Conservation (phyloP, 179 eudicot species). For the Silene noctiflora region DNA sequence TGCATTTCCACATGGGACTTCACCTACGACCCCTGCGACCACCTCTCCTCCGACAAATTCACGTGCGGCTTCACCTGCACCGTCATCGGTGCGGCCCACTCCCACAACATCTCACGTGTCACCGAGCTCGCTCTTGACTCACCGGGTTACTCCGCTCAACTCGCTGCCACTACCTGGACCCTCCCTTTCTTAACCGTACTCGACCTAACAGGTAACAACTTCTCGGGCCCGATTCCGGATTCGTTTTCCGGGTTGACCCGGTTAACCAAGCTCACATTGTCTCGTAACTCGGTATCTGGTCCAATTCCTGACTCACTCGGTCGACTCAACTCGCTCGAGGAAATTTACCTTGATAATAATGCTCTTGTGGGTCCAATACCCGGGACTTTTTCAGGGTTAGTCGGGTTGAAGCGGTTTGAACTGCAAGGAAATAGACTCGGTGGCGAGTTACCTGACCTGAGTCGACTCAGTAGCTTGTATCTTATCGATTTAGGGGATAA, state of each 20-base stretch:
- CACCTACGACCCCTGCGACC: slow-evolving; percentile 68
- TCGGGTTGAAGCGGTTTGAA: slow-evolving; percentile 45
- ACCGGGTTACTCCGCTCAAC: slow-evolving; percentile 53
- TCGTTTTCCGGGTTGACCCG: slow-evolving; percentile 49
- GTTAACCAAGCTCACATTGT: slow-evolving; percentile 41
- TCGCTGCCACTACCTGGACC: slow-evolving; percentile 36
- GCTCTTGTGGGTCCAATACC: slow-evolving; percentile 49
- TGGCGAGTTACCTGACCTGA: slow-evolving; percentile 64
- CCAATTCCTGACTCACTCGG: slow-evolving; percentile 51
- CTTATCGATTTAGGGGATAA: slow-evolving; percentile 59
- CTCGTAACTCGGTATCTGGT: slow-evolving; percentile 55
- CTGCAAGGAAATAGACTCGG: slow-evolving; percentile 51
- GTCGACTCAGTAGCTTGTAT: slow-evolving; percentile 37
- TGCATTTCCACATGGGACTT: slow-evolving; percentile 75
- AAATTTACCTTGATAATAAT: slow-evolving; percentile 52
- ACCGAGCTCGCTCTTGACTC: slow-evolving; percentile 67
- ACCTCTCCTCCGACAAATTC: slow-evolving; percentile 43
- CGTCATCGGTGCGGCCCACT: not conserved
- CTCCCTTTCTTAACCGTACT: slow-evolving; percentile 48
- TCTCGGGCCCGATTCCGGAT: slow-evolving; percentile 57
- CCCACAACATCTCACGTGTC: slow-evolving; percentile 32
- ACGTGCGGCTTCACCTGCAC: slow-evolving; percentile 75
- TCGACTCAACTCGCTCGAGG: slow-evolving; percentile 39
- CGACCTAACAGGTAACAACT: slow-evolving; percentile 50
- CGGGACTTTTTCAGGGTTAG: slow-evolving; percentile 30